These are phyloP conservation scores for Flaveria bidentis DNA, from an alignment of 129 eudicot genomes.

Conservation along the genomic window DNA sequence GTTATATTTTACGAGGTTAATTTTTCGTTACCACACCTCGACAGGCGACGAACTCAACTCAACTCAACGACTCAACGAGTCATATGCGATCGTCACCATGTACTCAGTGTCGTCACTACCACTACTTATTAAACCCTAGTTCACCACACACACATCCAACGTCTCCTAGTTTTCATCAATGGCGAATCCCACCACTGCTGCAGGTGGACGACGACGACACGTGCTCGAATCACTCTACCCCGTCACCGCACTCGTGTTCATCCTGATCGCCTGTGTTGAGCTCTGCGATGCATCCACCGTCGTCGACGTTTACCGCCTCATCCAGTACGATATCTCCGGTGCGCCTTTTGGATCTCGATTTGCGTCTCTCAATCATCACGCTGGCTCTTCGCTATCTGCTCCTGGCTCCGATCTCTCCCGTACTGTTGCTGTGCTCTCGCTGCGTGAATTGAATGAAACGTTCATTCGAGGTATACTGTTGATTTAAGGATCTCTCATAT, in stretches of 20 bases:
- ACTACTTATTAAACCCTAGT: constrained; percentile 36
- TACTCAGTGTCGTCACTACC: constrained; percentile 25
- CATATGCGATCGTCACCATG: constrained; percentile 22
- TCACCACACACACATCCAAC: constrained; percentile 27
- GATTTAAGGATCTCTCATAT: not conserved
- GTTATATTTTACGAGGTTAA: no score
- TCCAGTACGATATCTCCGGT: constrained; percentile 90
- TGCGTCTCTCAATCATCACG: constrained; percentile 88
- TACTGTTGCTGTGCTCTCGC: constrained; percentile 71
- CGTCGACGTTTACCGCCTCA: constrained; percentile 90
- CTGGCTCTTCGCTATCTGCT: constrained; percentile 68
- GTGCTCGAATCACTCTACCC: constrained; percentile 53
- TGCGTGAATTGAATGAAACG: constrained; percentile 71
- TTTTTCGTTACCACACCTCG: no score
- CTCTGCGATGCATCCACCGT: constrained; percentile 89
- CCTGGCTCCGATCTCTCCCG: constrained; percentile 79
- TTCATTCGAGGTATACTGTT: constrained; percentile 57
- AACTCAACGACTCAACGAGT: not conserved
- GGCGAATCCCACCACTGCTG: constrained; percentile 39
- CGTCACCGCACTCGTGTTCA: constrained; percentile 46
- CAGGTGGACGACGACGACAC: constrained; percentile 30
- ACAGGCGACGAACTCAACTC: not conserved
- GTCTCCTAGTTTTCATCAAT: constrained; percentile 37
- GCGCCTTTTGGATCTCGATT: constrained; percentile 89
- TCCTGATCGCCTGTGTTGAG: constrained; percentile 78